Conservation (phyloP, 2,329 filamentous ascomycete species). For the Penicillium sp. region DNA sequence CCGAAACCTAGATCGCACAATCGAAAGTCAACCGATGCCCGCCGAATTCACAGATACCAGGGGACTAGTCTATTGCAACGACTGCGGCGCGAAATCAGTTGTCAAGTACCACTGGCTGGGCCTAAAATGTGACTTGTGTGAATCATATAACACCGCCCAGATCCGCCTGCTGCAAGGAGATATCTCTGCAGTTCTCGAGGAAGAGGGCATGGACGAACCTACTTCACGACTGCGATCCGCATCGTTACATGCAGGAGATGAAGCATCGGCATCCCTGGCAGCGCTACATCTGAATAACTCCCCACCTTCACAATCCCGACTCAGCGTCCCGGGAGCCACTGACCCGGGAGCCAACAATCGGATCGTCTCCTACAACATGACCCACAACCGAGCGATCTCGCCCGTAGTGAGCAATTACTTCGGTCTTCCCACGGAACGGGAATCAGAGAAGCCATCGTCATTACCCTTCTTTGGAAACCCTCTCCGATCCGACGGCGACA, state of each 20-base stretch:
- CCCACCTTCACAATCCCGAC: conserved; percentile 28
- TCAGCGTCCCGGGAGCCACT: conserved; percentile 23
- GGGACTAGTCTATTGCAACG: conserved; percentile 89
- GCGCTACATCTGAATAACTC: conserved; percentile 35
- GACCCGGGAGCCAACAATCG: conserved; percentile 29
- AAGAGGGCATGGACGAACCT: conserved; percentile 25
- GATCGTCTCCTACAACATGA: conserved; percentile 40
- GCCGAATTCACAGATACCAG: conserved; percentile 76
- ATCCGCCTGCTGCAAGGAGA: conserved; percentile 44
- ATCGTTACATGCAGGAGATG: conserved; percentile 32
- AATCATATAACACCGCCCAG: conserved; percentile 53
- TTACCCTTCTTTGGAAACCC: conserved; percentile 33
- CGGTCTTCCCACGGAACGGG: conserved; percentile 42
- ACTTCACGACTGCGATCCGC: conserved; percentile 30
- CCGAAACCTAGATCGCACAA: conserved; percentile 84
- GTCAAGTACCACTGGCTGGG: conserved; percentile 94
- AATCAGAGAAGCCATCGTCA: conserved; percentile 33
- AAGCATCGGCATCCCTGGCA: conserved; percentile 25
- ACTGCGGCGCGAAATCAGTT: conserved; percentile 85
- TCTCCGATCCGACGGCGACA: conserved; percentile 27
- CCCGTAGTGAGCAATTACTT: conserved; percentile 52
- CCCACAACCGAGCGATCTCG: conserved; percentile 45
- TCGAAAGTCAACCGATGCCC: conserved; percentile 90
- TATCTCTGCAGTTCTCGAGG: conserved; percentile 27
- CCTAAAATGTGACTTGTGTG: conserved; percentile 74